Evolutionary conservation across 257 asterid species (phyloP), one percentile per base, ranked within the genome.

Genomic region (Solanum rostratum): DNA sequence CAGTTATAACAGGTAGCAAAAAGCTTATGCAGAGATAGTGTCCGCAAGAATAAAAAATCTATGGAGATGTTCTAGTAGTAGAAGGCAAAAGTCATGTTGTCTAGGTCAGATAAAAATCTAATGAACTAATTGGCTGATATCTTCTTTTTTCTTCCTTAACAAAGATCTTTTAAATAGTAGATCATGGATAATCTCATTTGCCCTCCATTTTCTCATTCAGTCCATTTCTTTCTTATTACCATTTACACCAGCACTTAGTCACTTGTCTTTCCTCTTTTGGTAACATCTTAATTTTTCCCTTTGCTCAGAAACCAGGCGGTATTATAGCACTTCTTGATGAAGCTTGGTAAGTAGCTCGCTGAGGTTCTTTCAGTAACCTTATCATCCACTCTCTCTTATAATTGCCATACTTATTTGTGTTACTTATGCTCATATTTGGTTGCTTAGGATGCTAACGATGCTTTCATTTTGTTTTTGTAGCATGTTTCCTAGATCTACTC

Each of bases 301-400:
- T 85, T 83, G 45, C 86, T 80, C 97, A 97, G 99, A 97, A 97
- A 91, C 98, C 98, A 43, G 99, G 99, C 43, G 99, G 99, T 86
- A 94, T 97, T 52, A 94, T 97, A 41, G 98, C 99, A 62, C 99
- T 97, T 87, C 97, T 97, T 62, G 99, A 97, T 90, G 98, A 97
- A 93, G 98, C 99, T 84, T 97, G 99, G 99, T 95, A 88, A 89
- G 93, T 87, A 52, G 71, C 80, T 27, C 30, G 16, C 33, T 30
- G 30, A 45, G 10, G 60, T 15, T 76, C 33, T 24, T 27, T 10
- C 19, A 49, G 79, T 63, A 55, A 33, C 59, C 43, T 81, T 22
- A n/a, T 53, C 24, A 74, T 73, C 45, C 63, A 3, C 39, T 71
- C 22, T 22, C 59, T 69, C 54, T 68, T 29, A 69, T 62, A 18